These are phyloP conservation scores for Ascochyta clinopodiicola DNA, from an alignment of 2,329 filamentous ascomycete species.

Conservation along the genomic window DNA sequence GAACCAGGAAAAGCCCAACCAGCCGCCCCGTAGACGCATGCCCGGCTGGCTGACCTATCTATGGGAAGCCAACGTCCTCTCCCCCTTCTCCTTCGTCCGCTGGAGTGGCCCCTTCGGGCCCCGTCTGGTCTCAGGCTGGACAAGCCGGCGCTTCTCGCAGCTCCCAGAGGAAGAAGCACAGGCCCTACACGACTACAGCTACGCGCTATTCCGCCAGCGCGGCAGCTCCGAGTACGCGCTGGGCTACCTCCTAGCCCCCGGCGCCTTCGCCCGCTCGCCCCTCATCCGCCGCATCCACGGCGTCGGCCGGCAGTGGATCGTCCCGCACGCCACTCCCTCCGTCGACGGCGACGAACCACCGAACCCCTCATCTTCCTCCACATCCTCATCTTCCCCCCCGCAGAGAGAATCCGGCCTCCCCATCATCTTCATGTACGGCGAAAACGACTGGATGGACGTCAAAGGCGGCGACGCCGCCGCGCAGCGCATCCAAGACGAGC, in stretches of 20 bases:
- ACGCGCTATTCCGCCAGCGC: conserved; percentile 89
- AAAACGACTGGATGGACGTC: conserved; percentile 99
- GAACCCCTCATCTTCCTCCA: neutral
- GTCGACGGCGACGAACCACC: conserved; percentile 37
- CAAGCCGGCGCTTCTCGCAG: conserved; percentile 87
- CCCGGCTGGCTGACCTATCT: conserved; percentile 90
- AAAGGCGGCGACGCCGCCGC: conserved; percentile 81
- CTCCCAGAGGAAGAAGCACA: conserved; percentile 80
- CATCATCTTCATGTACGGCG: conserved; percentile 93
- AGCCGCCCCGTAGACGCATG: conserved; percentile 66
- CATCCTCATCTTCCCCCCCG: neutral
- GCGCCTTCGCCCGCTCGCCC: conserved; percentile 87
- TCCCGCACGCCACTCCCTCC: conserved; percentile 31
- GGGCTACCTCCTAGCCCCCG: conserved; percentile 89
- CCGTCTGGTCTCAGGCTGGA: conserved; percentile 93
- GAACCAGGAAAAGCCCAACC: conserved; percentile 37
- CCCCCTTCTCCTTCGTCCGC: conserved; percentile 89
- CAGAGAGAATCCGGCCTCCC: conserved; percentile 71
- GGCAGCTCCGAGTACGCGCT: conserved; percentile 95
- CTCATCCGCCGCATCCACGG: conserved; percentile 85
- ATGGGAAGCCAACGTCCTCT: conserved; percentile 92
- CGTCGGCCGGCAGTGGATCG: conserved; percentile 75
- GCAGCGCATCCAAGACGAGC: conserved; percentile 76
- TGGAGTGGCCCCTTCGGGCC: conserved; percentile 89
- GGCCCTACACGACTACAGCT: conserved; percentile 90